Evolutionary conservation across 495 filamentous ascomycete genomes (phyloP).

Genomic region (Poronia punctata): DNA sequence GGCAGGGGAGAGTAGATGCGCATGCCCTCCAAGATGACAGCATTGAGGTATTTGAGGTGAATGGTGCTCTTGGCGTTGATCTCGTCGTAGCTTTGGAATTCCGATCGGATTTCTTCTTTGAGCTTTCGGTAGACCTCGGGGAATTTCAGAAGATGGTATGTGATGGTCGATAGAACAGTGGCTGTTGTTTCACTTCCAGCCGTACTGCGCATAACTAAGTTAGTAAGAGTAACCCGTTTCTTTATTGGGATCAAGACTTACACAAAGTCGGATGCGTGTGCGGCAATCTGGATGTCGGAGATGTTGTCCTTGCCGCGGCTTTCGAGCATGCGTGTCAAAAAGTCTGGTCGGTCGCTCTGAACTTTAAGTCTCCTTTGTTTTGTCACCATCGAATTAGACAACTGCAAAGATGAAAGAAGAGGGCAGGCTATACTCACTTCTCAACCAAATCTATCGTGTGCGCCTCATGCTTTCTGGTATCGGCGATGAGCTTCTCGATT

Average conservation of each 20-base stretch:
- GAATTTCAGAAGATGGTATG: conserved; percentile 35
- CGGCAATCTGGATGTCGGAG: background rate
- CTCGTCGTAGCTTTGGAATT: conserved; percentile 38
- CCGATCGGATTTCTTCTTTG: conserved; percentile 38
- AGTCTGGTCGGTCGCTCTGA: no score
- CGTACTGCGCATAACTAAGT: no score
- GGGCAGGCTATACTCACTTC: no score
- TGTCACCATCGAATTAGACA: no score
- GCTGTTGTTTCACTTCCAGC: conserved; percentile 42
- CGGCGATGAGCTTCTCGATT: conserved; percentile 2
- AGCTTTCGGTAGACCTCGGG: conserved; percentile 31
- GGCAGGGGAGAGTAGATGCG: conserved; percentile 49
- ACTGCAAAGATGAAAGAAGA: no score
- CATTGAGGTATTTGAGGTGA: conserved; percentile 42
- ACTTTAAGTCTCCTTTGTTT: no score
- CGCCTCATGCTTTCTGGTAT: conserved; percentile 4
- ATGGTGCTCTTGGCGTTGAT: conserved; percentile 33
- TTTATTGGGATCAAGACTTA: no score
- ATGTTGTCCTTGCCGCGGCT: background rate
- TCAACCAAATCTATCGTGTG: conserved; percentile 1
- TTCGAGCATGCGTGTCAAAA: conserved; percentile 1
- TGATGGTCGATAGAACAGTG: conserved; percentile 38
- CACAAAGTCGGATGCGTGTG: conserved; percentile 2
- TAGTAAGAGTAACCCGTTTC: no score
- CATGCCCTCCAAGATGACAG: conserved; percentile 48